Evolutionary conservation across 257 asterid species (phyloP).

Genomic region (Lithospermum erythrorhizon): DNA sequence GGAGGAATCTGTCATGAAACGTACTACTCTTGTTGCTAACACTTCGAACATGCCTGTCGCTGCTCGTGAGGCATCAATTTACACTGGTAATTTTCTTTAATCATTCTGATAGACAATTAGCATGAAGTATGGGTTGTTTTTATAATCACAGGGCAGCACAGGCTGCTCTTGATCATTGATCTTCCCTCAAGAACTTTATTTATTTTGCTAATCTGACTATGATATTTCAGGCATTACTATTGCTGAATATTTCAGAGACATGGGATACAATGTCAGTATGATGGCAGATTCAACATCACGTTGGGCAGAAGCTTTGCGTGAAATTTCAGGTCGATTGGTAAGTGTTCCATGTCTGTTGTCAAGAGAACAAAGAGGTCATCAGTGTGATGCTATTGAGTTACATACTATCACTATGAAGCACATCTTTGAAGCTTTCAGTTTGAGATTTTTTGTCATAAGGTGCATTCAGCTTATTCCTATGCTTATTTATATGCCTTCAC

Average conservation of each 20-base stretch:
- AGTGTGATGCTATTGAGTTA: neutral
- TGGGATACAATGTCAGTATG: constrained; percentile 99
- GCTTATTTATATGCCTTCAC: constrained; percentile 5
- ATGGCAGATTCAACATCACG: constrained; percentile 99
- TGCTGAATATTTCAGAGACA: constrained; percentile 98
- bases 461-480: neutral
- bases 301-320: constrained; percentile 99
- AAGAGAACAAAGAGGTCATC: neutral
- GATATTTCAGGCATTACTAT: constrained; percentile 77
- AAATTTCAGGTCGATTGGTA: constrained; percentile 99
- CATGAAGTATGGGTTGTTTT: neutral
- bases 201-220: constrained; percentile 13
- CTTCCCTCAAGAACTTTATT: constrained; percentile 1
- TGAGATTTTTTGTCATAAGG: neutral
- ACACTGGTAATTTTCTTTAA: constrained; percentile 10
- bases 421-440: constrained; percentile 1
- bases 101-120: neutral
- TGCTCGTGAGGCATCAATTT: constrained; percentile 99
- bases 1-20: constrained; percentile 99
- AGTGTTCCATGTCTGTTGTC: constrained; percentile 16
- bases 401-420: constrained; percentile 1
- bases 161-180: neutral
- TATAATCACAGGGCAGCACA: neutral
- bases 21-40: constrained; percentile 98
- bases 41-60: constrained; percentile 99